A percentile compares a stretch with the other conserved stretches of the same genome.
Evolutionary conservation across 306 rosid species (phyloP).

Genomic region (Castanea mollissima): DNA sequence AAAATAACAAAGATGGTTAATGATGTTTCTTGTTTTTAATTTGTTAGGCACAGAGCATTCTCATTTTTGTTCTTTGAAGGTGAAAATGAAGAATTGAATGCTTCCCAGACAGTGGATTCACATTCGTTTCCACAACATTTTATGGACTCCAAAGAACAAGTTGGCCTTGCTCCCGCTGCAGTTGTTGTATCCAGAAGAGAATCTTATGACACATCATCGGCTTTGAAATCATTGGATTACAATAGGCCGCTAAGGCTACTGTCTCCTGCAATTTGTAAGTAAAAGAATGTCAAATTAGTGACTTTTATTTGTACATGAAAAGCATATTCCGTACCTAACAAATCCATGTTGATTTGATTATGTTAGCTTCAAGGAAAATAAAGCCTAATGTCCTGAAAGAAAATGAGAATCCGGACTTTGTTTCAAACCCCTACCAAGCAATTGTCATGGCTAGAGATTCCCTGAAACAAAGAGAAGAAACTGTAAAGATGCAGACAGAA

Average conservation of each 20-base stretch:
- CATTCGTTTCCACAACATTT: slow-evolving; percentile 92
- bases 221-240: slow-evolving; percentile 67
- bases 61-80: slow-evolving; percentile 82
- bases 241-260: slow-evolving; percentile 57
- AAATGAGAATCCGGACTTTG: slow-evolving; percentile 68
- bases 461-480: slow-evolving; percentile 78
- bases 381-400: slow-evolving; percentile 53
- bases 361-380: slow-evolving; percentile 52
- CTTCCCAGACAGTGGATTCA: slow-evolving; percentile 76
- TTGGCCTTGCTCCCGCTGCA: slow-evolving; percentile 94
- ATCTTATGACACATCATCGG: slow-evolving; percentile 54
- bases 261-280: slow-evolving; percentile 72
- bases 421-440: slow-evolving; percentile 70
- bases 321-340: slow-evolving; percentile 3
- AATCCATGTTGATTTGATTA: slow-evolving; percentile 2
- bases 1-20: neutral
- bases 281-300: slow-evolving; percentile 4
- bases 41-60: slow-evolving; percentile 80
- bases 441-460: slow-evolving; percentile 90
- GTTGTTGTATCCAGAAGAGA: slow-evolving; percentile 67
- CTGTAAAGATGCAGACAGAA: slow-evolving; percentile 65
- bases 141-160: slow-evolving; percentile 57
- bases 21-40: slow-evolving; percentile 21
- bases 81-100: slow-evolving; percentile 83
- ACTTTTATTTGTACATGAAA: neutral